Base-by-base conservation (phyloP, 345 rosid species). In the Euphorbia pulcherrima region DNA sequence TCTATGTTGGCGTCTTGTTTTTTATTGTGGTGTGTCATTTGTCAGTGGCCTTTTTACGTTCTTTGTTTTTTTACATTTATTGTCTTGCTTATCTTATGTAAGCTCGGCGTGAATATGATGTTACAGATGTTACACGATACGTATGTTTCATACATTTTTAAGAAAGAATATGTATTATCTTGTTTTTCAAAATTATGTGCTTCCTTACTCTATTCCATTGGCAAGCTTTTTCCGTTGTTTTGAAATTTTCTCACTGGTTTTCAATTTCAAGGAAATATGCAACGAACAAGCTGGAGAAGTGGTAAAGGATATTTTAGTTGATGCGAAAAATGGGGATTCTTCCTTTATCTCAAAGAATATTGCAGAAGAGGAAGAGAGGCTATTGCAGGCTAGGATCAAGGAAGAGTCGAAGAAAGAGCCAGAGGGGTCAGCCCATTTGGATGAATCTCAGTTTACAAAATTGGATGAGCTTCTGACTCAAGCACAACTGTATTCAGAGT, bases 381-480 rank as follows among this genome's bases (percentile, higher is more conserved):
- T 94, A 30, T 64, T 81, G 30, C 84, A 82, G 65, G 69, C 79
- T 68, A 84, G 96, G 41, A 41, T 63, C 66, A 81, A 67, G 67
- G 80, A 77, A 79, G 90, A 73, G 50, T 51, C 20, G n/a, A 74
- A 41, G 68, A 61, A 66, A 27, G 75, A 28, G 35, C 46, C 76
- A 0, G 79, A 4, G 37, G 80, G 73, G 33, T 81, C 80, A 29
- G 81, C 85, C 12, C 76, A 74, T 3, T 64, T 91, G 64, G 72
- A 85, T 69, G 92, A 82, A 33, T 55, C 68, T 28, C 93, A 94
- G 80, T 86, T 73, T 68, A 85, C 85, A 14, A 87, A 72, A 74
- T 67, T 91, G 72, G 93, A 94, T 63, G 96, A 89, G 77, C 97
- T 94, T 71, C 79, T 91, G 75, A 86, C 96, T 0, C 95, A 89